Evolutionary conservation across 768 basidiomycete species (phyloP).

Genomic region (Leccinum longicurvipes): DNA sequence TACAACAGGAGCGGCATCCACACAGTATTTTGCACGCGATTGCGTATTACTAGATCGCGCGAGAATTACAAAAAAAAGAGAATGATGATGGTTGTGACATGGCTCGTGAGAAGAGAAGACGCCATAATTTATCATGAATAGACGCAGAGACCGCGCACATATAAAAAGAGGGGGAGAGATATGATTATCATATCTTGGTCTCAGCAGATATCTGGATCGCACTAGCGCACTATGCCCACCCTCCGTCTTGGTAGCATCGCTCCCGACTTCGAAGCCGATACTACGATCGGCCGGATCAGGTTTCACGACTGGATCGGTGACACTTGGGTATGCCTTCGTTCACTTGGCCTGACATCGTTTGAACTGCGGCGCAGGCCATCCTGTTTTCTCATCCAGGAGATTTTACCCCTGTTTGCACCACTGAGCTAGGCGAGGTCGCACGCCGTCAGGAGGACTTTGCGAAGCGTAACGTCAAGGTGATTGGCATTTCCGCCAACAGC

Average conservation of each 20-base stretch:
- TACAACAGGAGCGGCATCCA: constrained; percentile 86
- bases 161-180: constrained; percentile 3
- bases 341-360: not conserved
- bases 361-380: constrained; percentile 51
- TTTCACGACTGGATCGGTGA: constrained; percentile 92
- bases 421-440: constrained; percentile 95
- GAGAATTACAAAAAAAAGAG: constrained; percentile 10
- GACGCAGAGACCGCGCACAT: not conserved
- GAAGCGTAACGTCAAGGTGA: constrained; percentile 87
- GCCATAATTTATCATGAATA: constrained; percentile 41
- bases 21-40: constrained; percentile 90
- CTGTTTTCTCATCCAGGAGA: constrained; percentile 95
- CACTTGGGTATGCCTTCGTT: constrained; percentile 63
- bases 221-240: constrained; percentile 35
- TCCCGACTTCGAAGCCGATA: constrained; percentile 89
- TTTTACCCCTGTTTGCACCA: constrained; percentile 94
- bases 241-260: constrained; percentile 85
- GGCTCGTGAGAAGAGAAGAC: constrained; percentile 62
- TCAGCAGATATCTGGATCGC: not conserved
- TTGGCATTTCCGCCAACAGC: constrained; percentile 90
- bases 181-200: constrained; percentile 3
- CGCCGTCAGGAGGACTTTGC: constrained; percentile 81
- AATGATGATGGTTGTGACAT: constrained; percentile 1
- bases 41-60: constrained; percentile 69
- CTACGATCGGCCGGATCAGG: constrained; percentile 81